These are phyloP conservation scores for Suillus subaureus DNA, from an alignment of 768 basidiomycete species.

Conservation along the genomic window DNA sequence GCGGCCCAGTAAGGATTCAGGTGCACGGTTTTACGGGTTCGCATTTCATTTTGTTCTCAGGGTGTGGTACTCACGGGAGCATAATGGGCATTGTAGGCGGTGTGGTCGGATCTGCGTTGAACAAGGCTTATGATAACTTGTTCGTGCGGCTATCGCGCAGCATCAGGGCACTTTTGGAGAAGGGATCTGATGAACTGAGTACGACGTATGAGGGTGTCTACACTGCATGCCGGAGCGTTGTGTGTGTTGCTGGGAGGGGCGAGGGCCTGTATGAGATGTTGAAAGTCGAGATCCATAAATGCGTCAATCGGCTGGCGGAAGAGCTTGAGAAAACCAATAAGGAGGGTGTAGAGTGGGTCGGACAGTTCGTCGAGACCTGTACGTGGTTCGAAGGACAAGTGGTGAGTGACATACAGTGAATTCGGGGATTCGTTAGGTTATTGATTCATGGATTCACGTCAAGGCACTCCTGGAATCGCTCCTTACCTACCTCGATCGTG, in stretches of 20 bases:
- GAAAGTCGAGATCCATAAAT: conserved; percentile 61
- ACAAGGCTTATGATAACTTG: conserved; percentile 18
- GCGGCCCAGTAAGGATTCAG: conserved; percentile 48
- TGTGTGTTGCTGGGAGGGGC: conserved; percentile 54
- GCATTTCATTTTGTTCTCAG: background rate
- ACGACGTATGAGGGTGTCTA: conserved; percentile 61
- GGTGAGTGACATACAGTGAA: conserved; percentile 42
- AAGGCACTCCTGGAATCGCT: conserved; percentile 64
- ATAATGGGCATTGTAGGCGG: background rate
- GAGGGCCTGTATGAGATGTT: conserved; percentile 60
- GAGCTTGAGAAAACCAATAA: conserved; percentile 34
- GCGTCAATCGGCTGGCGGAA: conserved; percentile 42
- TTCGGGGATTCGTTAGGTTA: background rate
- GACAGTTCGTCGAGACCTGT: conserved; percentile 54
- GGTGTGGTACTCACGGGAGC: background rate
- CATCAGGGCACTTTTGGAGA: conserved; percentile 45
- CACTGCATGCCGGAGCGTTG: conserved; percentile 54
- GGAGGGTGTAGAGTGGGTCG: conserved; percentile 55
- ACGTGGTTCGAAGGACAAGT: conserved; percentile 67
- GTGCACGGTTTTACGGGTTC: conserved; percentile 48
- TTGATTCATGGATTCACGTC: conserved; percentile 9
- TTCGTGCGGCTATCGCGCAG: conserved; percentile 36
- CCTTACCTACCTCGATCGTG: conserved; percentile 72
- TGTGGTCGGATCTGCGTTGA: conserved; percentile 3
- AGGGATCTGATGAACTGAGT: conserved; percentile 39